These are phyloP conservation scores for Aquilaria sinensis DNA, from an alignment of 345 rosid species.

Conservation along the genomic window DNA sequence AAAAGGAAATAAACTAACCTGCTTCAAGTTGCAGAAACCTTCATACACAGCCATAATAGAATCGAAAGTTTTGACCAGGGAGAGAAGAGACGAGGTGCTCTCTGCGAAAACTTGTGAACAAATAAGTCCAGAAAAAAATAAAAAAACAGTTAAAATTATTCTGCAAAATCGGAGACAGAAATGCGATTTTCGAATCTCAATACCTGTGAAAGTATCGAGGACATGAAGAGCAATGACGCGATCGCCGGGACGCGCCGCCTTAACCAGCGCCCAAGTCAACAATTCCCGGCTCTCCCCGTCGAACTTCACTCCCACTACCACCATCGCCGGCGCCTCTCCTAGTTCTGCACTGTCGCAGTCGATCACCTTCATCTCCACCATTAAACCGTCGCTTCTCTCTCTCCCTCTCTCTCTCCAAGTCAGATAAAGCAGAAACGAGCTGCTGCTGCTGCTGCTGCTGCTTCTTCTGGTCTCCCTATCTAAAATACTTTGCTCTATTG, in stretches of 20 bases:
- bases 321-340: slow-evolving; percentile 17
- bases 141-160: neutral
- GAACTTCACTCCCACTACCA: slow-evolving; percentile 76
- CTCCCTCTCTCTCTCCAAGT: slow-evolving; percentile 1
- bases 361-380: slow-evolving; percentile 28
- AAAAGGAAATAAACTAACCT: slow-evolving; percentile 26
- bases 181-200: neutral
- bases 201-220: slow-evolving; percentile 50
- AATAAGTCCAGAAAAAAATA: neutral
- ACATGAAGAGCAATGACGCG: slow-evolving; percentile 84
- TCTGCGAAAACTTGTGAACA: slow-evolving; percentile 28
- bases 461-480: neutral
- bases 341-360: slow-evolving; percentile 22
- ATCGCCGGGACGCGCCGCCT: slow-evolving; percentile 75
- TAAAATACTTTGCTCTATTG: neutral
- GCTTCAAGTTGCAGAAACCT: slow-evolving; percentile 96
- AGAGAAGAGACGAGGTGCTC: slow-evolving; percentile 59
- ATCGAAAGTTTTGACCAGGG: slow-evolving; percentile 74
- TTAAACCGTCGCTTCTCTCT: slow-evolving; percentile 8
- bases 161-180: neutral
- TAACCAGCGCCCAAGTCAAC: slow-evolving; percentile 85
- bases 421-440: no score
- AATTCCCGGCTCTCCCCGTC: slow-evolving; percentile 68
- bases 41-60: slow-evolving; percentile 72
- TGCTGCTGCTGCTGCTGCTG: no score